phyloP scores from a whole-genome alignment of 1,284 basidiomycete species.

The Trichosporon asahii region DNA sequence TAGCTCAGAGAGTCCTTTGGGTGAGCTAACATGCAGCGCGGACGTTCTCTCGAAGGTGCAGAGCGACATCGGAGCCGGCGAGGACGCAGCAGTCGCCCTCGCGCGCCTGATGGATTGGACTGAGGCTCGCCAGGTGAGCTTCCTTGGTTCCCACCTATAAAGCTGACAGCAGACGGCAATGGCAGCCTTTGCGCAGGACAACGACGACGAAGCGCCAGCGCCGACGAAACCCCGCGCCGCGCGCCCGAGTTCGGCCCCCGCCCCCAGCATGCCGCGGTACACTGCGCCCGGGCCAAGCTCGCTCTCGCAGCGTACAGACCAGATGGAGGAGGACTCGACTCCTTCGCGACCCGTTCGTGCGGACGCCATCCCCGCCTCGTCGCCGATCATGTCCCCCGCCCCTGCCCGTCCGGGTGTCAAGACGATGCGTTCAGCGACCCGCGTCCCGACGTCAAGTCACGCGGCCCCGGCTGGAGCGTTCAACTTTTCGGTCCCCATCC shows the following conservation, averaged over 20 bases:
- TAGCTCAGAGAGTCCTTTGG: conserved; percentile 12
- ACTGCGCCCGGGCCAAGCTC: background rate
- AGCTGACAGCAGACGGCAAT: conserved; percentile 37
- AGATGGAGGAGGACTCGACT: background rate
- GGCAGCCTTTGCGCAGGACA: conserved; percentile 44
- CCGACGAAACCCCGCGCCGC: background rate
- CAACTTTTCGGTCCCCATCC: conserved; percentile 25
- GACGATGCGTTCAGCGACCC: background rate
- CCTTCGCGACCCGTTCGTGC: background rate
- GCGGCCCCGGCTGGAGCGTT: conserved; percentile 2
- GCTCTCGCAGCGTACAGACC: background rate
- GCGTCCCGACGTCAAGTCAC: background rate
- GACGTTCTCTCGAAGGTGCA: conserved; percentile 50
- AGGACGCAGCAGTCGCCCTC: conserved; percentile 46
- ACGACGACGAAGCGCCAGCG: conserved; percentile 30
- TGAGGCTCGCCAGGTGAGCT: conserved; percentile 49
- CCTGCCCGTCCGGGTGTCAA: background rate
- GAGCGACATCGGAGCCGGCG: conserved; percentile 41
- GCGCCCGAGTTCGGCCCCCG: background rate
- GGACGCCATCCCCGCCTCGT: background rate
- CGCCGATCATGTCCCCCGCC: background rate
- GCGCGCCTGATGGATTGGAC: conserved; percentile 53
- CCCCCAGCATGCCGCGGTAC: conserved; percentile 8
- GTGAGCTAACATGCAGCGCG: conserved; percentile 25
- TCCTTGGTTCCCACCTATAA: background rate